Conservation (phyloP, 1,284 basidiomycete genomes). For the Dichomitus squalens region DNA sequence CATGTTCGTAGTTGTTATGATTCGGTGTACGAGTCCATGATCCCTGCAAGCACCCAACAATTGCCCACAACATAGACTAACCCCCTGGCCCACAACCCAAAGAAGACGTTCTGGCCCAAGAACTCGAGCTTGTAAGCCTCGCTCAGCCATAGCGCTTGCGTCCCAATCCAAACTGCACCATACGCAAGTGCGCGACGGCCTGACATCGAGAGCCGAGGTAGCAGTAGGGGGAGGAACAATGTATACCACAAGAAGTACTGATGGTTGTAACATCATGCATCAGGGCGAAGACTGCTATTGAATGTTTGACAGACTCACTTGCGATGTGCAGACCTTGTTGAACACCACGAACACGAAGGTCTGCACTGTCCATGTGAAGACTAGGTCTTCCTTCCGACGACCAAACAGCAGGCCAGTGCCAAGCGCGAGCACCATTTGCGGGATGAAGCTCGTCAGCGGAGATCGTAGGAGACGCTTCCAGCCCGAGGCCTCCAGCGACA, state of each 20-base stretch:
- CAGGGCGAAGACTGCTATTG: too few relatives aligned
- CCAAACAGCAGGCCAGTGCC: conserved; percentile 70
- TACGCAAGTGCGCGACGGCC: conserved; percentile 44
- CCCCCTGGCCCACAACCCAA: conserved; percentile 78
- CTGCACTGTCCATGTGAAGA: conserved; percentile 90
- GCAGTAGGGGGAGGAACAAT: conserved; percentile 84
- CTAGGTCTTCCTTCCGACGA: conserved; percentile 54
- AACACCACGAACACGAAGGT: conserved; percentile 91
- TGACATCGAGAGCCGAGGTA: conserved; percentile 65
- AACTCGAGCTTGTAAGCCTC: conserved; percentile 92
- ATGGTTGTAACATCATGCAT: background rate
- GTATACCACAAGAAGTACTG: conserved; percentile 99
- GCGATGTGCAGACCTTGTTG: conserved; percentile 98
- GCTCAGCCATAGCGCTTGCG: conserved; percentile 84
- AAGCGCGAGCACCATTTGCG: conserved; percentile 72
- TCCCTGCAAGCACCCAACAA: conserved; percentile 69
- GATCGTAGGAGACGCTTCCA: conserved; percentile 54
- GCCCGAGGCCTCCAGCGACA: conserved; percentile 35
- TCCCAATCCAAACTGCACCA: conserved; percentile 70
- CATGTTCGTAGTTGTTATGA: background rate
- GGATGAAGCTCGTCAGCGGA: conserved; percentile 70
- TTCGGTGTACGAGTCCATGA: conserved; percentile 55
- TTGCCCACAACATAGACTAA: conserved; percentile 76
- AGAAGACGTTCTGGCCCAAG: conserved; percentile 72
- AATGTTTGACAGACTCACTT: conserved; percentile 53